These are phyloP conservation scores for Chlamydomonas asymmetrica DNA, from an alignment of 139 green algal genomes.

Conservation along the genomic window DNA sequence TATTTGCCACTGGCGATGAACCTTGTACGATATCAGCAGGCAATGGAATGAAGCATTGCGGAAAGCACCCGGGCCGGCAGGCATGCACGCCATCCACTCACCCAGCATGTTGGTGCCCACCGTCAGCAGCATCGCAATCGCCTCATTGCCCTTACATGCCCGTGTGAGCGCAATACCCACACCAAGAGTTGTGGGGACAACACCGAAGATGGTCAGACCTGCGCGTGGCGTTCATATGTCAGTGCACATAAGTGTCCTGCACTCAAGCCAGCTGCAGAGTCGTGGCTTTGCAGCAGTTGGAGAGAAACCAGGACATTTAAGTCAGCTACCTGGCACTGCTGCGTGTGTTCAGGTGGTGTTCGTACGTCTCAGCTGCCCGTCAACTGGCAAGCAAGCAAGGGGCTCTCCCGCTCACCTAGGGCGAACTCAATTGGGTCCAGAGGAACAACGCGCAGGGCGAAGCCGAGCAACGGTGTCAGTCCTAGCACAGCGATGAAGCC, in stretches of 20 bases:
- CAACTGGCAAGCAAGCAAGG: no score
- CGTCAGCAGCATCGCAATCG: slow-evolving; percentile 75
- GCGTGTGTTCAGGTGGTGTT: slow-evolving; percentile 15
- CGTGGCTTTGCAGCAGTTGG: no score
- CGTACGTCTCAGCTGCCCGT: no score
- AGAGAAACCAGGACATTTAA: no score
- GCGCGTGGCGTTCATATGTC: no score
- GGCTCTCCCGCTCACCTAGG: no score
- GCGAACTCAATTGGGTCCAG: slow-evolving; percentile 43
- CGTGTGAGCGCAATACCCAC: slow-evolving; percentile 65
- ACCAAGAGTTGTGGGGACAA: slow-evolving; percentile 80
- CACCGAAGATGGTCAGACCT: slow-evolving; percentile 78
- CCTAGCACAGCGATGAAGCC: slow-evolving; percentile 54
- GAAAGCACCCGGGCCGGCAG: no score
- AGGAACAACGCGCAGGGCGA: slow-evolving; percentile 43
- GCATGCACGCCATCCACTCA: neutral
- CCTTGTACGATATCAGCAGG: no score
- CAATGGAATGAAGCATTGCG: no score
- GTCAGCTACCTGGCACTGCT: neutral
- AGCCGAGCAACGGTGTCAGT: slow-evolving; percentile 66
- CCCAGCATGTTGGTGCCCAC: slow-evolving; percentile 74
- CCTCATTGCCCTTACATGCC: slow-evolving; percentile 45
- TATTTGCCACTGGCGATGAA: no score
- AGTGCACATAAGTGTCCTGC: no score
- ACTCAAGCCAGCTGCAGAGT: no score